Conservation (phyloP, 805 yeast species). For the Zygosaccharomyces rouxii region DNA sequence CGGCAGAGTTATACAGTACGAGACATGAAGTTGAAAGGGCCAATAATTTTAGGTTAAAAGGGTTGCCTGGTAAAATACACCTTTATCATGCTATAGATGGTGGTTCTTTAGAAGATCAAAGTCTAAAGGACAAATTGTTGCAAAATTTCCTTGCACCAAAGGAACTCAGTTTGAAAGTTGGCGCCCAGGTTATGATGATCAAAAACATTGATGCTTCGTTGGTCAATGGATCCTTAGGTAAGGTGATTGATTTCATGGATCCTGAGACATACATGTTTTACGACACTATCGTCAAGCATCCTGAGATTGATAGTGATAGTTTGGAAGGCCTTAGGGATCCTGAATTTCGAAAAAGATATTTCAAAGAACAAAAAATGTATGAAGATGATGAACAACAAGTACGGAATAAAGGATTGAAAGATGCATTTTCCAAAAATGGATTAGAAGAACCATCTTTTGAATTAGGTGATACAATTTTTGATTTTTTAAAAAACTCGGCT, state of each 20-base stretch:
- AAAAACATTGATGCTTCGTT: slow-evolving; percentile 68
- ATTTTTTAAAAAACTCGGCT: slow-evolving; percentile 37
- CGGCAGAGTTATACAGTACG: slow-evolving; percentile 73
- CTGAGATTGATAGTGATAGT: slow-evolving; percentile 18
- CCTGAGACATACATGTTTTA: slow-evolving; percentile 45
- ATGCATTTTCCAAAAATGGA: slow-evolving; percentile 19
- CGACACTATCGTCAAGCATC: slow-evolving; percentile 23
- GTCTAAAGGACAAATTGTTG: slow-evolving; percentile 42
- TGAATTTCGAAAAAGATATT: slow-evolving; percentile 17
- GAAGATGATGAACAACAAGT: slow-evolving; percentile 13
- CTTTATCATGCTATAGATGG: slow-evolving; percentile 51
- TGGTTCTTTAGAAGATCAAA: slow-evolving; percentile 43
- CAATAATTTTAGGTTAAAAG: slow-evolving; percentile 46
- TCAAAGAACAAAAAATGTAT: slow-evolving; percentile 21
- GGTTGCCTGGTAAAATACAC: slow-evolving; percentile 42
- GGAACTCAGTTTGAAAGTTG: slow-evolving; percentile 52
- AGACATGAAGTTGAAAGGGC: slow-evolving; percentile 68
- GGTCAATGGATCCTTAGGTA: slow-evolving; percentile 77
- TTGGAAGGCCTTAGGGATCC: slow-evolving; percentile 20
- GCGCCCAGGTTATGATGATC: slow-evolving; percentile 80
- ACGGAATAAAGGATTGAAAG: slow-evolving; percentile 25
- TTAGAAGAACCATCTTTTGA: slow-evolving; percentile 11
- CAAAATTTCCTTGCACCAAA: slow-evolving; percentile 61
- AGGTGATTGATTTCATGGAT: slow-evolving; percentile 55
- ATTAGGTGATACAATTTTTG: slow-evolving; percentile 47